Evolutionary conservation across 768 basidiomycete species (phyloP).

Genomic region (Amanita jacksonii): DNA sequence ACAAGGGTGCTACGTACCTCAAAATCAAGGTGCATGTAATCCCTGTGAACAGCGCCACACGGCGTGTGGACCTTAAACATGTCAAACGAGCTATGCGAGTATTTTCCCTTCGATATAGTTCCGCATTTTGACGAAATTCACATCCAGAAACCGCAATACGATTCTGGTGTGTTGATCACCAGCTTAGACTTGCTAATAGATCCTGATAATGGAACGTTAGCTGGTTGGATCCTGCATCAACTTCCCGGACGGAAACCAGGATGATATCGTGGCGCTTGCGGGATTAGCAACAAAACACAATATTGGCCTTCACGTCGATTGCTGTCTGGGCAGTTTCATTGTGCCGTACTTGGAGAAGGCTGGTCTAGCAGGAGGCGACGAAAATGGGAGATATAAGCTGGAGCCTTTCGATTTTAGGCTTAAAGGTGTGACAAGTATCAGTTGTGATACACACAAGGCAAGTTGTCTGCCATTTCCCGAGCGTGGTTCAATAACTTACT

Average conservation of each 20-base stretch:
- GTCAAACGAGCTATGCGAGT: conserved; percentile 85
- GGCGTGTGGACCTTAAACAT: conserved; percentile 66
- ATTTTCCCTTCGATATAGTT: background rate
- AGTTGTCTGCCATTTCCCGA: background rate
- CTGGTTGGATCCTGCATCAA: conserved; percentile 81
- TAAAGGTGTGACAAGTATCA: conserved; percentile 86
- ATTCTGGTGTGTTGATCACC: conserved; percentile 51
- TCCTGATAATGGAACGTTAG: conserved; percentile 23
- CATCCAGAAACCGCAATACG: conserved; percentile 69
- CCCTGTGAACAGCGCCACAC: conserved; percentile 68
- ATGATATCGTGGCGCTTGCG: conserved; percentile 75
- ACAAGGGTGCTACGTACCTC: conserved; percentile 86
- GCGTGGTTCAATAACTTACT: conserved; percentile 6
- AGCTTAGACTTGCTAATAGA: background rate
- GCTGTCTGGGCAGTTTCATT: conserved; percentile 90
- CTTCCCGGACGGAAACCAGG: conserved; percentile 81
- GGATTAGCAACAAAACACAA: conserved; percentile 64
- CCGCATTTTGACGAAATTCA: conserved; percentile 3
- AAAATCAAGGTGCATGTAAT: conserved; percentile 84
- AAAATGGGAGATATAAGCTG: conserved; percentile 43
- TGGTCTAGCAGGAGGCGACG: conserved; percentile 52
- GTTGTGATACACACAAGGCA: conserved; percentile 94
- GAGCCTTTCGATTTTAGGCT: conserved; percentile 86
- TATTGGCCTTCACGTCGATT: conserved; percentile 88
- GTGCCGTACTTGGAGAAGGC: conserved; percentile 84